Evolutionary conservation across 805 yeast genomes (phyloP).

Genomic region (Myxozyma vanderwaltii): DNA sequence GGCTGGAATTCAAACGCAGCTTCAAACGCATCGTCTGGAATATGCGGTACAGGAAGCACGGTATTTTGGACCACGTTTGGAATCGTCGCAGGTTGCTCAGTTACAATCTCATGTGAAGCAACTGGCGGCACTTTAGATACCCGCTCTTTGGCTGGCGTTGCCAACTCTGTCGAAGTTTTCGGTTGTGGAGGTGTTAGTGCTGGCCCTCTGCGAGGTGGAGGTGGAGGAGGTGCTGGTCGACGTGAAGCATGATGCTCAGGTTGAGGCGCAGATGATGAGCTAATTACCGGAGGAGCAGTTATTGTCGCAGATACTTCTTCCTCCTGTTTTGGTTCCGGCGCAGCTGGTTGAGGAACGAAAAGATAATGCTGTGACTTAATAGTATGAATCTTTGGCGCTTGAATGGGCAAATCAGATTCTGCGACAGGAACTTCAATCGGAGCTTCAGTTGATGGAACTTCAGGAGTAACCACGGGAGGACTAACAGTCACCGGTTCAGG

Average conservation of each 20-base stretch:
- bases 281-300: background rate
- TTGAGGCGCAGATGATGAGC: background rate
- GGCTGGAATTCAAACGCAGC: constrained; percentile 12
- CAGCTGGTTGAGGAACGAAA: constrained; percentile 9
- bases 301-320: background rate
- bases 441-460: background rate
- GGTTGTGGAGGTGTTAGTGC: constrained; percentile 11
- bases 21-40: constrained; percentile 5
- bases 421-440: background rate
- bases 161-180: background rate
- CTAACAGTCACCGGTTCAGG: background rate
- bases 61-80: too few species aligned
- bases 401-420: background rate
- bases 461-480: background rate
- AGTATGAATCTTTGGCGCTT: constrained; percentile 15
- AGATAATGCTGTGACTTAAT: constrained; percentile 24
- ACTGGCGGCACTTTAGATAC: background rate
- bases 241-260: constrained; percentile 9
- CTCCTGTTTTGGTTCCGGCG: background rate
- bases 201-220: constrained; percentile 19
- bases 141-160: background rate
- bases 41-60: background rate
- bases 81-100: too few species aligned
- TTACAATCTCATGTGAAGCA: background rate
- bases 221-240: constrained; percentile 32